These are phyloP conservation scores for Panaeolus cyanescens DNA, from an alignment of 768 basidiomycete genomes.

Conservation along the genomic window DNA sequence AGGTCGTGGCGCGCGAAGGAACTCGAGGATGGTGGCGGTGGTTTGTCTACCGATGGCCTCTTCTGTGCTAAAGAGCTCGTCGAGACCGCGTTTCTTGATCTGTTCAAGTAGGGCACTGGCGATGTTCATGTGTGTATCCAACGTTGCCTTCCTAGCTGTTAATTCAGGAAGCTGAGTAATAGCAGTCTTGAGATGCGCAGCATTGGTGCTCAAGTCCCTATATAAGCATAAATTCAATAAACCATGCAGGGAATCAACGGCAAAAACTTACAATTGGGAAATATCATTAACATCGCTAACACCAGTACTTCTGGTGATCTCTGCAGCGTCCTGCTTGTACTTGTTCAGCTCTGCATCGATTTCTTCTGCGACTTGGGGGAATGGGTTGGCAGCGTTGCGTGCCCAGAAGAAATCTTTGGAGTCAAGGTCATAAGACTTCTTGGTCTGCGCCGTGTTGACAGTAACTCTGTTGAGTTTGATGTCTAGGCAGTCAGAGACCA, in stretches of 20 bases:
- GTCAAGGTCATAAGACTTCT: slow-evolving; percentile 92
- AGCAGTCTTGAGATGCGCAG: slow-evolving; percentile 92
- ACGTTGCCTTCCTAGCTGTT: slow-evolving; percentile 92
- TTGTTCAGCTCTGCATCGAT: slow-evolving; percentile 90
- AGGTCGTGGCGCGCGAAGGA: slow-evolving; percentile 72
- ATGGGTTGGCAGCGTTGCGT: slow-evolving; percentile 93
- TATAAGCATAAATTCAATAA: neutral
- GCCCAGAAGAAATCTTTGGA: slow-evolving; percentile 99
- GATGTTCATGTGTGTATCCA: slow-evolving; percentile 99
- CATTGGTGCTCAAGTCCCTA: slow-evolving; percentile 91
- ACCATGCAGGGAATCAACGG: too few species aligned
- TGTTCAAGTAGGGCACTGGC: slow-evolving; percentile 93
- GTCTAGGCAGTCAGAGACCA: slow-evolving; percentile 96
- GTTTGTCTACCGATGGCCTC: slow-evolving; percentile 88
- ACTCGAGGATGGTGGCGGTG: slow-evolving; percentile 79
- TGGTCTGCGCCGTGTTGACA: slow-evolving; percentile 67
- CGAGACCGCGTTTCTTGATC: slow-evolving; percentile 92
- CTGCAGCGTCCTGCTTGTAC: slow-evolving; percentile 95
- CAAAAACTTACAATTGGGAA: slow-evolving; percentile 74
- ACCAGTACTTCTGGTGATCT: slow-evolving; percentile 94
- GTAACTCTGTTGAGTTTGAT: slow-evolving; percentile 96
- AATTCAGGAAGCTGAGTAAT: slow-evolving; percentile 97
- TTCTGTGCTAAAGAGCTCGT: slow-evolving; percentile 97
- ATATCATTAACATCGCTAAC: slow-evolving; percentile 96
- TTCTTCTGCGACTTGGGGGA: slow-evolving; percentile 98